Conservation (phyloP, 495 filamentous ascomycete species). For the Penicillium salamii region DNA sequence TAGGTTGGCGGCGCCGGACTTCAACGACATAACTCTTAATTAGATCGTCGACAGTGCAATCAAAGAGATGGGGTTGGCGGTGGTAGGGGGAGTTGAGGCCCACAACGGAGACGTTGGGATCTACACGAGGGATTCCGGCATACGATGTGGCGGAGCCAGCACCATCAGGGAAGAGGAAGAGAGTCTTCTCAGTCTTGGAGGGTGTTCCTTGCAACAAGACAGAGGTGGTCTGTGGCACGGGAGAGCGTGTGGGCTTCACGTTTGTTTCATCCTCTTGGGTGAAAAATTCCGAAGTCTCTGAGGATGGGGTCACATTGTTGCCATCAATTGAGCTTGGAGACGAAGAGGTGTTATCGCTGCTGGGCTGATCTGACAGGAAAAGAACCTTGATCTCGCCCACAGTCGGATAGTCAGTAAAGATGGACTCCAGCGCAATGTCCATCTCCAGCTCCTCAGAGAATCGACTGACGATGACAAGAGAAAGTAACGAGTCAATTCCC, state of each 20-base stretch:
- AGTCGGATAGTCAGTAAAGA: conserved; percentile 53
- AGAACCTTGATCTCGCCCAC: conserved; percentile 19
- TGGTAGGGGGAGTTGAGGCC: neutral
- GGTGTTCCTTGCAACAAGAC: neutral
- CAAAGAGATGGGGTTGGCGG: neutral
- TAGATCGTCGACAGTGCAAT: neutral
- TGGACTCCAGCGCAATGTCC: conserved; percentile 30
- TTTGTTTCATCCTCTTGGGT: neutral
- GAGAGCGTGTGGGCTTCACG: too few species aligned
- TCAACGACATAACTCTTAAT: neutral
- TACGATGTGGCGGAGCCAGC: neutral
- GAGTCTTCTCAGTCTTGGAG: neutral
- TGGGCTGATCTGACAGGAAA: neutral
- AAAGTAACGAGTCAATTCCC: conserved; percentile 53
- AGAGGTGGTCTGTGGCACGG: neutral
- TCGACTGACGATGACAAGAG: conserved; percentile 37
- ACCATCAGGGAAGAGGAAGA: conserved; percentile 8
- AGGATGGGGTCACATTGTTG: neutral
- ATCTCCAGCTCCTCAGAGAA: conserved; percentile 36
- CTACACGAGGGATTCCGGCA: neutral
- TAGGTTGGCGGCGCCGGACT: neutral
- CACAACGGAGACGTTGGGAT: neutral
- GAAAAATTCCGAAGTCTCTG: neutral
- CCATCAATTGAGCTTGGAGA: neutral
- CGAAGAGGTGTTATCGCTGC: neutral